Percentiles rank a stretch among this genome's conserved stretches.
phyloP scores from a whole-genome alignment of 2,329 filamentous ascomycete species.

The Biscogniauxia mediterranea region DNA sequence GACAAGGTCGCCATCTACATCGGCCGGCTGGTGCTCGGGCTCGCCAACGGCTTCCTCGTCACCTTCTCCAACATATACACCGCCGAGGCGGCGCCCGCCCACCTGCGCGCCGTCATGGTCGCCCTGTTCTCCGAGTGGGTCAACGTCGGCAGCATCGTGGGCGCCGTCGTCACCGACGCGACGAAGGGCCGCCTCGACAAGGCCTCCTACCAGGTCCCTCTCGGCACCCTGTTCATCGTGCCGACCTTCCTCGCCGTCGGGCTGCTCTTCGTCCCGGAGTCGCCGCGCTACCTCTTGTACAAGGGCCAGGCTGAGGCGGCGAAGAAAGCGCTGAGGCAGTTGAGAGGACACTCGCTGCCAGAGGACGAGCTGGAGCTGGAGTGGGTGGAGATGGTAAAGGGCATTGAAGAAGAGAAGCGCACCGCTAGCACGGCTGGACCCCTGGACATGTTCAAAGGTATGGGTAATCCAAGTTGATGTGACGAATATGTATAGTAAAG shows the following conservation, averaged over 20 bases:
- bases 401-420: conserved; percentile 39
- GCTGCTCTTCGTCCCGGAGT: conserved; percentile 46
- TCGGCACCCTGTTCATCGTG: conserved; percentile 45
- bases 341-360: conserved; percentile 32
- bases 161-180: conserved; percentile 42
- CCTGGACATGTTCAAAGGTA: conserved; percentile 39
- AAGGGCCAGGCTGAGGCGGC: conserved; percentile 28
- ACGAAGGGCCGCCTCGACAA: conserved; percentile 38
- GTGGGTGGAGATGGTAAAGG: conserved; percentile 39
- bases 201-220: conserved; percentile 46
- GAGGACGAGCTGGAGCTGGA: conserved; percentile 37
- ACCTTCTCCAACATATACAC: conserved; percentile 48
- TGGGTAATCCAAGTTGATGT: not conserved
- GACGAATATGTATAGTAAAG: not conserved
- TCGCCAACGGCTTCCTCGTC: conserved; percentile 44
- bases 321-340: conserved; percentile 27
- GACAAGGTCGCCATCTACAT: conserved; percentile 42
- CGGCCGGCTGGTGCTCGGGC: conserved; percentile 43
- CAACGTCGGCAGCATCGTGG: conserved; percentile 46
- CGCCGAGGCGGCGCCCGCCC: conserved; percentile 46
- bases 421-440: conserved; percentile 31
- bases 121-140: conserved; percentile 49
- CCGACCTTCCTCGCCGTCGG: conserved; percentile 44
- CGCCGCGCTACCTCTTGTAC: conserved; percentile 43
- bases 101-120: conserved; percentile 48